Base-by-base conservation (phyloP, 768 basidiomycete genomes). In the Boletus speciosus region DNA sequence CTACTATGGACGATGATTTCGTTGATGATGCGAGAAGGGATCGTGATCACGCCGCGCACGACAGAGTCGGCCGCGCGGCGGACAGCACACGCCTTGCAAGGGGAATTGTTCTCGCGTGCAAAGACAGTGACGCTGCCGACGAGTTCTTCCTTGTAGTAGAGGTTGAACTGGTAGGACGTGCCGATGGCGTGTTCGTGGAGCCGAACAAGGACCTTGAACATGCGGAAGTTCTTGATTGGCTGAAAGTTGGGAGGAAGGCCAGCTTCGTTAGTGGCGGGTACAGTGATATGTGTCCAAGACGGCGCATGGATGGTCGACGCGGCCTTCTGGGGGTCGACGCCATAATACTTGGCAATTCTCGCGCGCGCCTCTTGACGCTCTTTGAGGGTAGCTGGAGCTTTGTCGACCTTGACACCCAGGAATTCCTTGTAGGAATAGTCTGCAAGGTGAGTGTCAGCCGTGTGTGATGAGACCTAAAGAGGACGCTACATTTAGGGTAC, bases 391-490 rank as follows among this genome's bases (percentile, higher is more conserved):
- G 41, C 25, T 5, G 65, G 44, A 0, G 62, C 40, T 36, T 54
- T 47, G 42, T 71, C 59, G 8, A 71, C 68, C 29, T 69, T 61
- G 16, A 69, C 48, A 19, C 67, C 65, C 44, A 46, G 37, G 32
- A 69, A 62, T 36, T 60, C 56, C n/a, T 57, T 47, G 42, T 70
- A 69, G 12, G 69, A 64, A 45, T 69, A 69, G 12, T 65, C 68
- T 69, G 5, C 36, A 49, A 14, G 31, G 25, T 27, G 34, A 27
- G n/a, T 1, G 29, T 55, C 9, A 55, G 36, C 19, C 10, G 6
- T n/a, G 25, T 15, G 39, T 6, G 10, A 35, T 5, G 6, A 43
- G 19, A 14, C 8, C n/a, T 2, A 19, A 35, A 16, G 7, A 23
- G 40, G 46, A 39, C 9, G 23, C 10, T 49, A 68, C 66, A 58